These are phyloP conservation scores for Beauveria asiatica DNA, from an alignment of 2,329 filamentous ascomycete species.

Conservation along the genomic window DNA sequence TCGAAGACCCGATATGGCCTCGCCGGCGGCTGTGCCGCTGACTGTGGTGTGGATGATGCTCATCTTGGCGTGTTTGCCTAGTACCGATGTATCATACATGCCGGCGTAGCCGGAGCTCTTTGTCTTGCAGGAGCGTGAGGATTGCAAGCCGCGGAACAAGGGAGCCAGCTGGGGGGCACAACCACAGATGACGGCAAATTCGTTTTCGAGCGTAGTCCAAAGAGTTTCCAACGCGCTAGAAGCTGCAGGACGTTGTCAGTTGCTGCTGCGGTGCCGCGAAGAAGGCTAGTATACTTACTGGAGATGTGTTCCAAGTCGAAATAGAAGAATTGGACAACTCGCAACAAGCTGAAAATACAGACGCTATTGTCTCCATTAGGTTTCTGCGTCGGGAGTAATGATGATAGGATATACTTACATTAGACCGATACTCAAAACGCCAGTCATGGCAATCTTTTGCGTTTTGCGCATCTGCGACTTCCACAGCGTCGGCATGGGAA, in stretches of 20 bases:
- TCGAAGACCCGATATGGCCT: not conserved
- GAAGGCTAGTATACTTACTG: not conserved
- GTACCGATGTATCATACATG: conserved; percentile 6
- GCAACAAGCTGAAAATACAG: conserved; percentile 6
- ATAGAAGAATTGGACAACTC: conserved; percentile 8
- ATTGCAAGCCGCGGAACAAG: conserved; percentile 1
- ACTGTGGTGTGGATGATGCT: conserved; percentile 11
- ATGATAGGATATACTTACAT: not conserved
- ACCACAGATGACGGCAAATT: conserved; percentile 11
- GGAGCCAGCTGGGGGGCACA: conserved; percentile 10
- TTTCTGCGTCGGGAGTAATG: not conserved
- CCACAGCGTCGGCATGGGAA: conserved; percentile 9
- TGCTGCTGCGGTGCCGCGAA: not conserved
- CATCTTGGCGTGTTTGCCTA: conserved; percentile 6
- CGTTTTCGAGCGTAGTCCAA: conserved; percentile 10
- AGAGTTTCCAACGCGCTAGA: conserved; percentile 6
- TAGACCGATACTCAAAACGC: conserved; percentile 8
- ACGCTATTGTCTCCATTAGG: conserved; percentile 5
- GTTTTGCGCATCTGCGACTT: not conserved
- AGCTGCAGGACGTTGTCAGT: not conserved
- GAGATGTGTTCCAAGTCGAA: conserved; percentile 7
- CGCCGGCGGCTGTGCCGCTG: not conserved
- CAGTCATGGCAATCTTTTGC: conserved; percentile 9
- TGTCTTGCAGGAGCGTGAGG: not conserved
- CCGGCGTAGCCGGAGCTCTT: conserved; percentile 7